Conservation (phyloP, 2,329 filamentous ascomycete genomes). For the Pseudovirgaria hyperparasitica region DNA sequence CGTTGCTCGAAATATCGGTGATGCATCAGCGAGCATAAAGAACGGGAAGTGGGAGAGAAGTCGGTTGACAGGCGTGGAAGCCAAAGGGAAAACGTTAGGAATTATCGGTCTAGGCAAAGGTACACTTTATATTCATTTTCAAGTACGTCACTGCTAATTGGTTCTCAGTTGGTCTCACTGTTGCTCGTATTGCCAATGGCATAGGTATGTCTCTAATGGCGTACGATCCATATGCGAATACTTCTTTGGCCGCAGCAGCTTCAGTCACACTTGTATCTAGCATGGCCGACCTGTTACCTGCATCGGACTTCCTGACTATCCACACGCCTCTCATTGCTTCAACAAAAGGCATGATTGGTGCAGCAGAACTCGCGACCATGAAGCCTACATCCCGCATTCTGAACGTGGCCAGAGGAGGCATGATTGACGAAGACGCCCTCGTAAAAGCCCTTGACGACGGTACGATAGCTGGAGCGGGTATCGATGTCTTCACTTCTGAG, state of each 20-base stretch:
- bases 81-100: slow-evolving; percentile 63
- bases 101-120: slow-evolving; percentile 73
- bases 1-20: slow-evolving; percentile 59
- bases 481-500: slow-evolving; percentile 70
- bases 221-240: slow-evolving; percentile 65
- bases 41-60: slow-evolving; percentile 63
- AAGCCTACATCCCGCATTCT: slow-evolving; percentile 60
- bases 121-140: slow-evolving; percentile 10
- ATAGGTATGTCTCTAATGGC: slow-evolving; percentile 65
- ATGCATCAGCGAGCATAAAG: slow-evolving; percentile 57
- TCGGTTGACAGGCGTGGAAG: slow-evolving; percentile 62
- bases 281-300: slow-evolving; percentile 48
- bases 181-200: slow-evolving; percentile 66
- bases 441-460: slow-evolving; percentile 57
- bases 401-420: slow-evolving; percentile 69
- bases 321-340: slow-evolving; percentile 70
- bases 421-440: slow-evolving; percentile 65
- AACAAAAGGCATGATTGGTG: slow-evolving; percentile 61
- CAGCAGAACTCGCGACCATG: slow-evolving; percentile 55
- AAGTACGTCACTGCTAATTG: not conserved
- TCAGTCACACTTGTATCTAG: slow-evolving; percentile 50
- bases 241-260: slow-evolving; percentile 54
- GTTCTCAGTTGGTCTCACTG: slow-evolving; percentile 54
- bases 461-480: slow-evolving; percentile 61
- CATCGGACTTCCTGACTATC: slow-evolving; percentile 65